Evolutionary conservation across 108 stramenopile species (phyloP).

Genomic region (Aurantiochytrium sp.): DNA sequence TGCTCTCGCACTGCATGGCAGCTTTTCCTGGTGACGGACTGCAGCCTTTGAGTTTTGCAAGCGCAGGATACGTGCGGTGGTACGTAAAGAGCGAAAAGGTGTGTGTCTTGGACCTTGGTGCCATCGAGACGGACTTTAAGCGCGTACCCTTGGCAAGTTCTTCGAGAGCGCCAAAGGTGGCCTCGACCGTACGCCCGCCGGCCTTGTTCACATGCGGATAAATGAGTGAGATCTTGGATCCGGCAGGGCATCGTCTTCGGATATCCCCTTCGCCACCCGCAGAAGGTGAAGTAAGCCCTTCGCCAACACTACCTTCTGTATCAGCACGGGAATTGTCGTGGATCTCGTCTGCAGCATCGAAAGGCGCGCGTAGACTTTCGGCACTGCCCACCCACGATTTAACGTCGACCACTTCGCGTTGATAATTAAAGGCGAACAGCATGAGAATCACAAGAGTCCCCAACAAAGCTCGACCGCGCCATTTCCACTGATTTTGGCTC

Average conservation of each 20-base stretch:
- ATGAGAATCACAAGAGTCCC: no score
- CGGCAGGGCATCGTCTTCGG: background rate
- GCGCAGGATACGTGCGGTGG: background rate
- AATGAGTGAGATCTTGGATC: background rate
- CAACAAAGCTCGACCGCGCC: no score
- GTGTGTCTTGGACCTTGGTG: background rate
- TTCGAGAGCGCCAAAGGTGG: background rate
- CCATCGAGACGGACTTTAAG: background rate
- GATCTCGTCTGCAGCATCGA: no score
- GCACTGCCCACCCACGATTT: no score
- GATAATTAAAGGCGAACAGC: no score
- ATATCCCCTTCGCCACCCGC: background rate
- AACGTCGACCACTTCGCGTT: no score
- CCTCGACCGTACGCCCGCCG: background rate
- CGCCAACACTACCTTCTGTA: no score
- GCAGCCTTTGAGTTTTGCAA: background rate
- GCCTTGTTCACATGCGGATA: background rate
- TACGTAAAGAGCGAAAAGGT: background rate
- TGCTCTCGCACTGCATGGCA: background rate
- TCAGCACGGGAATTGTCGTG: no score
- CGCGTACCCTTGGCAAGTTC: background rate
- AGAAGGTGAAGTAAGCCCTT: no score
- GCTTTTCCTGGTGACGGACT: no score
- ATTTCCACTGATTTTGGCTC: no score
- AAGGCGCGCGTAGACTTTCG: no score